Evolutionary conservation across 139 green algal species (phyloP).

Genomic region (Chlorella sp.): DNA sequence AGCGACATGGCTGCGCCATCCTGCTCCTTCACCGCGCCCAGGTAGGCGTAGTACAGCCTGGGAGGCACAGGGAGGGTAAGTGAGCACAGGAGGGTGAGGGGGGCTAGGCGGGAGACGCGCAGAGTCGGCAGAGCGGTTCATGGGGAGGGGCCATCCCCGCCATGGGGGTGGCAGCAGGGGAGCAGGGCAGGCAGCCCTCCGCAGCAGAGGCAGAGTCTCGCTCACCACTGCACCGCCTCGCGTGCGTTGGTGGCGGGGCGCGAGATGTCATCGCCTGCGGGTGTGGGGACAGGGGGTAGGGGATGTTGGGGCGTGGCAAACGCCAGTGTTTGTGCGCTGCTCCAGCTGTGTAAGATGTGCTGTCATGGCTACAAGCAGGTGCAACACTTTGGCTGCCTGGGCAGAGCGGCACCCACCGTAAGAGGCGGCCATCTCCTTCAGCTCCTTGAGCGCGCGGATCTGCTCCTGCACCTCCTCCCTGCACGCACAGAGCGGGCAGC

Average conservation of each 20-base stretch:
- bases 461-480: constrained; percentile 77
- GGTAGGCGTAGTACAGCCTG: constrained; percentile 80
- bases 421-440: constrained; percentile 69
- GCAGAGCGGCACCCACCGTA: constrained; percentile 49
- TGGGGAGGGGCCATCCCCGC: too few species aligned
- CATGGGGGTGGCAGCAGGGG: too few species aligned
- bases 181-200: too few species aligned
- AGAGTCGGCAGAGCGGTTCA: not conserved
- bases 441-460: constrained; percentile 73
- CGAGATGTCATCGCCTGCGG: constrained; percentile 62
- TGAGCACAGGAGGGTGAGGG: not conserved
- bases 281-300: too few species aligned
- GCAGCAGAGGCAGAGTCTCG: too few species aligned
- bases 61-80: not conserved
- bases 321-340: too few species aligned
- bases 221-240: constrained; percentile 77
- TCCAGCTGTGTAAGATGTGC: not conserved
- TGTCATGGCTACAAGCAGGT: too few species aligned
- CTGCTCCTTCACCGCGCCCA: constrained; percentile 82
- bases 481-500: too few species aligned
- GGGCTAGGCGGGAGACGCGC: too few species aligned
- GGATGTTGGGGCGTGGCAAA: too few species aligned
- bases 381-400: not conserved
- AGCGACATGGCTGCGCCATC: constrained; percentile 85
- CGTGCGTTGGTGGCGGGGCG: constrained; percentile 57